Evolutionary conservation across 495 filamentous ascomycete species (phyloP).

Genomic region (Hyphodiscus hymeniophilus): DNA sequence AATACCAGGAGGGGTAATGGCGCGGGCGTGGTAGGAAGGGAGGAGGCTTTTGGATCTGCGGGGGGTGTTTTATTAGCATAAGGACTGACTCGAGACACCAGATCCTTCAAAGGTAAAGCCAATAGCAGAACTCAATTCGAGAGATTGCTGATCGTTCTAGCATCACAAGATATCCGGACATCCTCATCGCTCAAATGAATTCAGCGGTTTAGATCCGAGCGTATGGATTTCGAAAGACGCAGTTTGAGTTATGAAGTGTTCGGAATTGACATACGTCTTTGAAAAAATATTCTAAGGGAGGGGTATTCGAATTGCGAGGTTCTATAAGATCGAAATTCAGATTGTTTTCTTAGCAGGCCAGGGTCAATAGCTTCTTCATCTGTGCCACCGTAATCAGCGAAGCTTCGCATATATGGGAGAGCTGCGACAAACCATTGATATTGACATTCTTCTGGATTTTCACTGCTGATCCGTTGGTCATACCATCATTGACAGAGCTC

Average conservation of each 20-base stretch:
- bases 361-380: constrained; percentile 51
- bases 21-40: constrained; percentile 61
- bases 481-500: not conserved
- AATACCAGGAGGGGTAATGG: constrained; percentile 84
- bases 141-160: too few species aligned
- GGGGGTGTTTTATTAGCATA: too few species aligned
- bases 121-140: too few species aligned
- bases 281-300: too few species aligned
- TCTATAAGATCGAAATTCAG: constrained; percentile 60
- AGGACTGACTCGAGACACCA: too few species aligned
- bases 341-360: constrained; percentile 68
- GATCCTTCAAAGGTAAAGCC: too few species aligned
- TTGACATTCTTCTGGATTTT: constrained; percentile 1
- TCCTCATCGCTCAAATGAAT: too few species aligned
- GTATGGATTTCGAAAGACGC: too few species aligned
- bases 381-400: not conserved
- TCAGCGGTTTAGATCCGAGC: too few species aligned
- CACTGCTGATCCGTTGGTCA: not conserved
- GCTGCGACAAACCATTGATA: constrained; percentile 5
- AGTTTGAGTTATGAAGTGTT: too few species aligned
- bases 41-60: constrained; percentile 62
- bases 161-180: too few species aligned
- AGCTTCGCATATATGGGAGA: not conserved
- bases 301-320: constrained; percentile 76
- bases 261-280: too few species aligned